Percentiles rank a stretch among this genome's conserved stretches.
Evolutionary conservation across 352 stramenopile genomes (phyloP).

Genomic region (Phytophthora sojae): DNA sequence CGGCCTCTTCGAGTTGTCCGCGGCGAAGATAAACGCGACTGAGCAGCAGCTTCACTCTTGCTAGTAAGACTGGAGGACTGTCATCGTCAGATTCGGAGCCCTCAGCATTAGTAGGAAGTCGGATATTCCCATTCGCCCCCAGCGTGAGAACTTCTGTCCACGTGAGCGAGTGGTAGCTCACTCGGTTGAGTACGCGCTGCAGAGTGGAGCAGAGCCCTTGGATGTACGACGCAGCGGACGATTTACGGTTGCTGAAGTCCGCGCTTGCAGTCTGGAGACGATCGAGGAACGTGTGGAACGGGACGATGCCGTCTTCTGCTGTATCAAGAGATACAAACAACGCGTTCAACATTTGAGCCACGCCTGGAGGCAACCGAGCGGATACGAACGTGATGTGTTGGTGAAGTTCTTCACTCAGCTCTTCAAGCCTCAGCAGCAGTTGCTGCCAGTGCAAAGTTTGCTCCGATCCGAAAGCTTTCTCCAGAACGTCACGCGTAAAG

Average conservation of each 20-base stretch:
- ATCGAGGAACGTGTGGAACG: constrained; percentile 49
- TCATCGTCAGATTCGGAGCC: constrained; percentile 19
- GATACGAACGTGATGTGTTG: constrained; percentile 46
- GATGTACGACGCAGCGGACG: constrained; percentile 32
- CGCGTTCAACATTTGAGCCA: constrained; percentile 28
- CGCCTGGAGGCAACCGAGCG: constrained; percentile 27
- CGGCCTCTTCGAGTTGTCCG: constrained; percentile 66
- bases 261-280: constrained; percentile 32
- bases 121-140: constrained; percentile 13
- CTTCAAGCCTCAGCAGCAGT: constrained; percentile 58
- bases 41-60: constrained; percentile 59
- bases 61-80: constrained; percentile 36
- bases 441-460: constrained; percentile 69
- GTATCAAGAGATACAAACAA: constrained; percentile 55
- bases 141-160: constrained; percentile 36
- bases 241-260: constrained; percentile 30
- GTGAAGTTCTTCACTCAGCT: constrained; percentile 40
- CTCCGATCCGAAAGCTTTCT: constrained; percentile 38
- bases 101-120: constrained; percentile 27
- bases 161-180: constrained; percentile 36
- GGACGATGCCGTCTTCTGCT: constrained; percentile 51
- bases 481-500: constrained; percentile 16
- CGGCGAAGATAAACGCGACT: constrained; percentile 60
- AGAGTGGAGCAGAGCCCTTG: constrained; percentile 38
- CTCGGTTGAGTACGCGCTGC: constrained; percentile 34